A percentile compares a stretch with the other conserved stretches of the same genome.
Conservation (phyloP, 2,329 filamentous ascomycete species). For the Stemphylium vesicarium region DNA sequence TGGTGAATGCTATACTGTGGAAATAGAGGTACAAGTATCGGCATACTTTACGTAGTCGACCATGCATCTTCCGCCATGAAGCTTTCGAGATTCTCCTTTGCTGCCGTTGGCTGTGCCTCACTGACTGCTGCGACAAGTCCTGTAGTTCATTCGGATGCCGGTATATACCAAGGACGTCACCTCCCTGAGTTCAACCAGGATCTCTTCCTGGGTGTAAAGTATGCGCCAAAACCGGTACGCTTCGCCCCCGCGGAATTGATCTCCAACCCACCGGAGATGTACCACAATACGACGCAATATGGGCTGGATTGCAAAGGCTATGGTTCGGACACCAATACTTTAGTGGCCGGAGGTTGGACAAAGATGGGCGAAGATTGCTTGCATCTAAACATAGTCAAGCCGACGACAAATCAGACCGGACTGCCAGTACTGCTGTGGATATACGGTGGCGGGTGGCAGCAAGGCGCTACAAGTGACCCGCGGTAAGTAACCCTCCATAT, state of each 20-base stretch:
- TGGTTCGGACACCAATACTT: conserved; percentile 31
- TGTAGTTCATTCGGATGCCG: conserved; percentile 31
- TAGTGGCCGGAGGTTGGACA: conserved; percentile 33
- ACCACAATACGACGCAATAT: conserved; percentile 32
- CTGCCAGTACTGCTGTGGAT: conserved; percentile 43
- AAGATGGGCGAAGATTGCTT: conserved; percentile 53
- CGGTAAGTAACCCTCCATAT: conserved; percentile 19
- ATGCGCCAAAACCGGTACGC: conserved; percentile 35
- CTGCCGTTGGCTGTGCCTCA: background rate
- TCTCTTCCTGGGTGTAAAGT: conserved; percentile 40
- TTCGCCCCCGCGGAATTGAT: conserved; percentile 31
- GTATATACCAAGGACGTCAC: conserved; percentile 36
- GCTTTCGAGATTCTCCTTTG: background rate
- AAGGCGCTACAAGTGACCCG: conserved; percentile 42
- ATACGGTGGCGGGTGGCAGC: conserved; percentile 43
- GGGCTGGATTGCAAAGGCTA: conserved; percentile 38
- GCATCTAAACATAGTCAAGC: conserved; percentile 47
- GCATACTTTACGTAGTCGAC: background rate
- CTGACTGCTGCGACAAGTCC: conserved; percentile 8
- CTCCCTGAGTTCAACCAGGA: conserved; percentile 39
- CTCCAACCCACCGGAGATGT: conserved; percentile 14
- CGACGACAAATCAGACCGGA: conserved; percentile 21
- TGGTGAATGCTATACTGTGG: background rate
- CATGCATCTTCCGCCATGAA: conserved; percentile 7
- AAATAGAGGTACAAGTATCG: background rate